Evolutionary conservation across 2,329 filamentous ascomycete species (phyloP).

Genomic region (Pyricularia sp.): DNA sequence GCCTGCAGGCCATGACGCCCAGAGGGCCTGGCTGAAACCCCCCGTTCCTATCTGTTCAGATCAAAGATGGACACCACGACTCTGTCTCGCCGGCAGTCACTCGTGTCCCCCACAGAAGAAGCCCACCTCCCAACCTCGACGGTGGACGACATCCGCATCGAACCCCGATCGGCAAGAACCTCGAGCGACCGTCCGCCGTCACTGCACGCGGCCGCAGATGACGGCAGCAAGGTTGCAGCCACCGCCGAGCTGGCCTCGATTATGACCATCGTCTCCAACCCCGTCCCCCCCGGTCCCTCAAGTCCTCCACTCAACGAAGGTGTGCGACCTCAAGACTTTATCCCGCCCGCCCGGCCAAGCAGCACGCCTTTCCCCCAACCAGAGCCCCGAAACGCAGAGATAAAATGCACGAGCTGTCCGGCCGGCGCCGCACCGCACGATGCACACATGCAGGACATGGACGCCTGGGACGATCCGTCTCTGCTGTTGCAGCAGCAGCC

Average conservation of each 20-base stretch:
- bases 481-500: background rate
- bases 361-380: constrained; percentile 47
- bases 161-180: constrained; percentile 14
- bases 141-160: constrained; percentile 11
- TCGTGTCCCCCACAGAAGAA: constrained; percentile 6
- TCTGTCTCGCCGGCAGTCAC: background rate
- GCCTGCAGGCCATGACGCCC: background rate
- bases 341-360: constrained; percentile 39
- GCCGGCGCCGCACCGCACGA: constrained; percentile 15
- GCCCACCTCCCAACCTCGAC: constrained; percentile 12
- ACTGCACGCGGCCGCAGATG: constrained; percentile 13
- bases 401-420: constrained; percentile 27
- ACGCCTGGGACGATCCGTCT: constrained; percentile 14
- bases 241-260: constrained; percentile 29
- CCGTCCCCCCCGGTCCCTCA: constrained; percentile 39
- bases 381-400: constrained; percentile 32
- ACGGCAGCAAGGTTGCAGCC: constrained; percentile 22
- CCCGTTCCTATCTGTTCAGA: background rate
- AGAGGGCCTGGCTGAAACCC: background rate
- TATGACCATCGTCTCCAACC: constrained; percentile 36
- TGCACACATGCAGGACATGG: constrained; percentile 14
- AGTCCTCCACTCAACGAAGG: constrained; percentile 35
- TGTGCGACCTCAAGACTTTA: constrained; percentile 31
- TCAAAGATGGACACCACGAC: background rate
- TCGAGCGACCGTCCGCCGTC: constrained; percentile 12